Conservation (phyloP, 331 rosid species). For the Erythrophleum ivorense region DNA sequence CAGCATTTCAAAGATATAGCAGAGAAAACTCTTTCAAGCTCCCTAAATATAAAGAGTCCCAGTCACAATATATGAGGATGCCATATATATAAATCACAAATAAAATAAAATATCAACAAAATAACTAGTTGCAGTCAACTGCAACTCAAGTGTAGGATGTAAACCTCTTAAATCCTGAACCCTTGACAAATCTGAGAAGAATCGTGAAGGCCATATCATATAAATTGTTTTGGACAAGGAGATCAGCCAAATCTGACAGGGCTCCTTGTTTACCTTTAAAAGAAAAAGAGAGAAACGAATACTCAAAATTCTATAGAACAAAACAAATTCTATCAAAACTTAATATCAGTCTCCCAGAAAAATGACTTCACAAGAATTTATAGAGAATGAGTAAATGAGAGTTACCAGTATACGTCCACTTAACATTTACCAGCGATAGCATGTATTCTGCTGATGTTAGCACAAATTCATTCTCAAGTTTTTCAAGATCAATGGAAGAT, state of each 20-base stretch:
- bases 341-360: conserved; percentile 15
- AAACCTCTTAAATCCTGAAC: conserved; percentile 83
- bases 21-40: conserved; percentile 76
- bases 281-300: conserved; percentile 18
- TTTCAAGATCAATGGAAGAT: conserved; percentile 63
- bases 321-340: conserved; percentile 24
- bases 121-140: neutral
- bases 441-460: conserved; percentile 86
- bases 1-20: conserved; percentile 83
- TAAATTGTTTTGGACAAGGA: conserved; percentile 69
- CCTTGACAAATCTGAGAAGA: conserved; percentile 79
- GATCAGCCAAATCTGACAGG: conserved; percentile 76
- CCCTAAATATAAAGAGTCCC: conserved; percentile 60
- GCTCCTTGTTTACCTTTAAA: conserved; percentile 60
- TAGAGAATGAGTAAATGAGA: conserved; percentile 22
- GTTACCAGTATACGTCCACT: conserved; percentile 77
- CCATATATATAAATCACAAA: neutral
- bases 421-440: conserved; percentile 75
- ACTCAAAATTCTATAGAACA: conserved; percentile 26
- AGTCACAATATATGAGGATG: conserved; percentile 36
- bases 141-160: conserved; percentile 34
- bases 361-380: conserved; percentile 13
- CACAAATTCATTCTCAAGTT: conserved; percentile 82
- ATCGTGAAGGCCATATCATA: conserved; percentile 82
- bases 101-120: neutral